Conservation (phyloP, 1,139 yeast species). For the Suhomyces anneliseae region DNA sequence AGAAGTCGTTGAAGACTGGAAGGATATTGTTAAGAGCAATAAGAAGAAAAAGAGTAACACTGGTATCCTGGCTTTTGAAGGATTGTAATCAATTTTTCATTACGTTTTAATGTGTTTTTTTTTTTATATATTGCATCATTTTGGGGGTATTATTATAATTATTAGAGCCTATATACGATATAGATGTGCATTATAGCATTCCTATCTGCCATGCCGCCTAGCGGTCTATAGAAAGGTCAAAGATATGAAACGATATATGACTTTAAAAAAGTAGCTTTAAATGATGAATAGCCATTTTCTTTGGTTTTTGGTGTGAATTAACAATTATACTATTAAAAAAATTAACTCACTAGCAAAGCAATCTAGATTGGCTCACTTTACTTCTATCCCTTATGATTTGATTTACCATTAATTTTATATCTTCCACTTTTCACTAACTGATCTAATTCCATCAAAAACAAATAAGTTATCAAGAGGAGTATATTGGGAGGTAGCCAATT, state of each 20-base stretch:
- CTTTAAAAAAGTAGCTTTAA: too few species aligned
- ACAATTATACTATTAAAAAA: neutral
- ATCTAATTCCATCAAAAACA: conserved; percentile 65
- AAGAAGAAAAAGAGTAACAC: conserved; percentile 50
- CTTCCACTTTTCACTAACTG: conserved; percentile 53
- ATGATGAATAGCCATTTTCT: too few species aligned
- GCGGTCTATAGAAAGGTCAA: neutral
- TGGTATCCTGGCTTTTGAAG: conserved; percentile 65
- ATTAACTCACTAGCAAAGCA: neutral
- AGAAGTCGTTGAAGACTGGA: conserved; percentile 78
- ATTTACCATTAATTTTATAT: conserved; percentile 20
- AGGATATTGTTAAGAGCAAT: conserved; percentile 66
- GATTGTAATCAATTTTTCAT: conserved; percentile 41
- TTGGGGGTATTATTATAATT: neutral
- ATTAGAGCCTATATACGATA: conserved; percentile 1
- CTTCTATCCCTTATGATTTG: too few species aligned
- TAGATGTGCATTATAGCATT: neutral
- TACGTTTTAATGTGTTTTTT: conserved; percentile 2
- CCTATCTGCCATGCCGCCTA: neutral
- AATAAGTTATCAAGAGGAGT: conserved; percentile 67
- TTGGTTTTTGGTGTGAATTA: neutral
- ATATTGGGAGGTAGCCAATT: conserved; percentile 61
- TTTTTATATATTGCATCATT: neutral
- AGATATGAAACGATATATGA: too few species aligned
- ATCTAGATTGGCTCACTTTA: too few species aligned